Evolutionary conservation across 2,329 filamentous ascomycete species (phyloP).

Genomic region (Diaporthe citriasiana): DNA sequence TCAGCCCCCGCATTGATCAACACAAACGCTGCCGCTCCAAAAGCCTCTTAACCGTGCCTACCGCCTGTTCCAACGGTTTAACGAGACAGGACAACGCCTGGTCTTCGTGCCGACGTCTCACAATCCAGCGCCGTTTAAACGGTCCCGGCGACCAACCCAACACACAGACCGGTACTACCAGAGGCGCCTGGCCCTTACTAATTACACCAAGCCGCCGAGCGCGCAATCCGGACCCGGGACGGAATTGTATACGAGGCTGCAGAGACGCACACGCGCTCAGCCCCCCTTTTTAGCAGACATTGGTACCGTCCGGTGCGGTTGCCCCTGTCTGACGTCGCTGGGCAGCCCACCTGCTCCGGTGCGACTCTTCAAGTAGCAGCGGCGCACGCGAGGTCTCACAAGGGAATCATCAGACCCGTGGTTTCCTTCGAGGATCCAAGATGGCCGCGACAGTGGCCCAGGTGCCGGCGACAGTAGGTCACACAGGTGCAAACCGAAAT

Average conservation of each 20-base stretch:
- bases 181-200: background rate
- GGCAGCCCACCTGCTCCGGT: background rate
- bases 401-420: background rate
- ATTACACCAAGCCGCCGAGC: slow-evolving; percentile 17
- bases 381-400: slow-evolving; percentile 12
- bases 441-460: slow-evolving; percentile 53
- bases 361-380: slow-evolving; percentile 2
- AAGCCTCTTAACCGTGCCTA: slow-evolving; percentile 8
- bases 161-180: slow-evolving; percentile 14
- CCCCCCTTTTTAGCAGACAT: slow-evolving; percentile 15
- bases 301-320: slow-evolving; percentile 17
- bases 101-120: slow-evolving; percentile 19
- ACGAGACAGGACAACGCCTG: background rate
- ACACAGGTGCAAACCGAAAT: slow-evolving; percentile 40
- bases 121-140: slow-evolving; percentile 16
- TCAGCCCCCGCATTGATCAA: slow-evolving; percentile 14
- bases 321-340: slow-evolving; percentile 11
- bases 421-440: background rate
- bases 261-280: slow-evolving; percentile 18
- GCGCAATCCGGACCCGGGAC: background rate
- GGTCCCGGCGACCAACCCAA: slow-evolving; percentile 6
- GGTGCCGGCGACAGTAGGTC: slow-evolving; percentile 45
- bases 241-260: slow-evolving; percentile 28
- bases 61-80: background rate
- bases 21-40: background rate